These are phyloP conservation scores for Marchantia paleacea DNA, from an alignment of 225 moss, liverwort and hornwort species.

Conservation along the genomic window DNA sequence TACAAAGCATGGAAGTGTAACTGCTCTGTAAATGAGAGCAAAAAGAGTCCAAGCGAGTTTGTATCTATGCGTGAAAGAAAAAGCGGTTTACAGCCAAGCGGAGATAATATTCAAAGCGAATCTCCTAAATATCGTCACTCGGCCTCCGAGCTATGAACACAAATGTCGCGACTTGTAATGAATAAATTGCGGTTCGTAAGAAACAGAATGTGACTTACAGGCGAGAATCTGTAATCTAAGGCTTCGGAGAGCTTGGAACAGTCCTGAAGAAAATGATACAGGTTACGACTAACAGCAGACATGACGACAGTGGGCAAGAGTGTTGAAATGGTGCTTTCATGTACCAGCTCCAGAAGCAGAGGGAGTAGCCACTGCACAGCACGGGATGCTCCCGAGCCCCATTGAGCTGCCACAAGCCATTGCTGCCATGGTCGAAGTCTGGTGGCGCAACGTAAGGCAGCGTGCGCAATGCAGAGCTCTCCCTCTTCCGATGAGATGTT, in stretches of 20 bases:
- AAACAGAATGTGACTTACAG: not conserved
- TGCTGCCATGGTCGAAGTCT: slow-evolving; percentile 16
- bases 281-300: no score
- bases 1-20: no score
- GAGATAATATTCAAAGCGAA: no score
- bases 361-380: slow-evolving; percentile 7
- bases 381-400: slow-evolving; percentile 24
- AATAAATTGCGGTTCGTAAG: not conserved
- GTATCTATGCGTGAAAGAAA: no score
- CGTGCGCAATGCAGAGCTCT: not conserved
- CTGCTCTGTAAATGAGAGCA: no score
- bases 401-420: slow-evolving; percentile 23
- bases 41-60: no score
- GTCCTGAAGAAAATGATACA: not conserved
- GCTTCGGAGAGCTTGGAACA: not conserved
- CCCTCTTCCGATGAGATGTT: not conserved
- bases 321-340: not conserved
- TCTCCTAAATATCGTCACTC: no score
- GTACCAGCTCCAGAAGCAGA: slow-evolving; percentile 18
- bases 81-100: no score
- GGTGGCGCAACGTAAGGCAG: not conserved
- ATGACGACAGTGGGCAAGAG: not conserved
- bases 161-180: not conserved
- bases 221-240: not conserved
- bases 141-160: no score